A percentile compares a stretch with the other conserved stretches of the same genome.
Evolutionary conservation across 768 basidiomycete species (phyloP).

Genomic region (Podaxis rugospora): DNA sequence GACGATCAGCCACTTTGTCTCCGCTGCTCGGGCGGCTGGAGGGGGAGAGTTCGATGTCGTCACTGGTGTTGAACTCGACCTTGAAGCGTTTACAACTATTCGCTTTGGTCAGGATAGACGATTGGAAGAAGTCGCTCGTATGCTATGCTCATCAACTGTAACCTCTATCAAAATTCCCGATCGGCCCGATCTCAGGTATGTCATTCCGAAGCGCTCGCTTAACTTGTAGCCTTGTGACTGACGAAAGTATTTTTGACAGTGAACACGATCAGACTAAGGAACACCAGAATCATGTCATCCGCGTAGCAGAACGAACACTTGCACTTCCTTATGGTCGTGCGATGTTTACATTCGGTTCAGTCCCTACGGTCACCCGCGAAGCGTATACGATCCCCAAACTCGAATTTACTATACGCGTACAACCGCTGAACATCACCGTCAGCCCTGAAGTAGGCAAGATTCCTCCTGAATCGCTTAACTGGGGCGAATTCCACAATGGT

Average conservation of each 20-base stretch:
- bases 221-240: background rate
- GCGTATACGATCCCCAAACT: constrained; percentile 77
- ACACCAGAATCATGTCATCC: constrained; percentile 75
- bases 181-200: constrained; percentile 58
- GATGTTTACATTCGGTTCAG: constrained; percentile 86
- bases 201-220: background rate
- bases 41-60: constrained; percentile 52
- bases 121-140: constrained; percentile 85
- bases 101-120: constrained; percentile 89
- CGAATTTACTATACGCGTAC: constrained; percentile 69
- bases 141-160: constrained; percentile 78
- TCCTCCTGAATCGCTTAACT: constrained; percentile 64
- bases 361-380: constrained; percentile 71
- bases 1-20: constrained; percentile 48
- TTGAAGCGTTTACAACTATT: constrained; percentile 73
- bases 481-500: constrained; percentile 99
- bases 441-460: constrained; percentile 72
- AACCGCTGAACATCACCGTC: constrained; percentile 64
- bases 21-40: constrained; percentile 45
- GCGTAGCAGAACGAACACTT: constrained; percentile 85
- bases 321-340: constrained; percentile 87
- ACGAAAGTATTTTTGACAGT: constrained; percentile 32
- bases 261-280: constrained; percentile 87
- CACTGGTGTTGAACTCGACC: constrained; percentile 68
- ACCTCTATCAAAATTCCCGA: constrained; percentile 63